Percentiles rank a stretch among this genome's conserved stretches.
Conservation (phyloP, 179 eudicot genomes). For the Heliamphora pulchella region DNA sequence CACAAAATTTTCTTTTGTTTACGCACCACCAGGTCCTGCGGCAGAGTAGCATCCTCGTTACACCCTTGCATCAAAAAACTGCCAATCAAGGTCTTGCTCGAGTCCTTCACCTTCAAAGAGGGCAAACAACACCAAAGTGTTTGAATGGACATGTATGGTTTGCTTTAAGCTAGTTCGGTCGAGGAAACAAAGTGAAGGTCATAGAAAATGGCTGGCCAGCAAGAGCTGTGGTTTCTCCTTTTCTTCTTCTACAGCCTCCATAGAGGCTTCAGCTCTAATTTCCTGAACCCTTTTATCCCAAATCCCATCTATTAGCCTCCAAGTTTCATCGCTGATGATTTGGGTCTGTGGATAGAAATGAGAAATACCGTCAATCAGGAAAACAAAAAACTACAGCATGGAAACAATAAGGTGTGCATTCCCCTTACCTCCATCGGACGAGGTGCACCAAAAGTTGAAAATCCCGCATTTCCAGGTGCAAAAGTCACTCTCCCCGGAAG, state of each 20-base stretch:
- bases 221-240: slow-evolving; percentile 54
- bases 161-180: not conserved
- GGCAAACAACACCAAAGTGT: too few species aligned
- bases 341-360: slow-evolving; percentile 43
- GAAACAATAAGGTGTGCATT: not conserved
- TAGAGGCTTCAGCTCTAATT: slow-evolving; percentile 41
- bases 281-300: slow-evolving; percentile 62
- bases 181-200: slow-evolving; percentile 9
- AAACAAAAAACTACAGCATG: not conserved
- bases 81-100: not conserved
- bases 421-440: slow-evolving; percentile 71
- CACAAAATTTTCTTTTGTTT: not conserved
- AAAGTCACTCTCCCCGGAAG: slow-evolving; percentile 93
- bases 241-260: slow-evolving; percentile 48
- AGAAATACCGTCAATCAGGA: not conserved
- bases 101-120: not conserved
- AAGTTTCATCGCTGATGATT: slow-evolving; percentile 66
- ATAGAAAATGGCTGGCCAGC: slow-evolving; percentile 76
- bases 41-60: not conserved
- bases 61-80: not conserved
- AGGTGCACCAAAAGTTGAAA: slow-evolving; percentile 81
- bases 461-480: slow-evolving; percentile 87
- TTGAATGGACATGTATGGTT: not conserved
- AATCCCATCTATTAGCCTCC: slow-evolving; percentile 71
- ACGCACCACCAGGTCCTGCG: not conserved